Conservation (phyloP, 208 protist species). For the Acanthamoeba sp. region DNA sequence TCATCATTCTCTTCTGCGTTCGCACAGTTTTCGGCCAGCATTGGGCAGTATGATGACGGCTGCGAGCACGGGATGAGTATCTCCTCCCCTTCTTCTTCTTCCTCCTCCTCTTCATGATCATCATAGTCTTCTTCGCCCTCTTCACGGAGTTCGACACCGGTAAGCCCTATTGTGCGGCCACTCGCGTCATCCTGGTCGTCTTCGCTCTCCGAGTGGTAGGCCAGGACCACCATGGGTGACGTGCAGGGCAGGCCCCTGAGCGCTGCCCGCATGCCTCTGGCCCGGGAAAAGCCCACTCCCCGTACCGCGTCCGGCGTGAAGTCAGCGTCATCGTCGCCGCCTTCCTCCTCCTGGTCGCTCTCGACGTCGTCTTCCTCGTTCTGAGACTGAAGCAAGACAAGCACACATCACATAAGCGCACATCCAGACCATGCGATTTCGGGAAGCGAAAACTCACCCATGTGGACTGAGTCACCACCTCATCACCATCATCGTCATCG, state of each 20-base stretch:
- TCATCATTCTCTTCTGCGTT: neutral
- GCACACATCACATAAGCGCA: neutral
- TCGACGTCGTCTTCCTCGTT: neutral
- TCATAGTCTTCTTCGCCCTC: neutral
- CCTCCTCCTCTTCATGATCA: neutral
- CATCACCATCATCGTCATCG: neutral
- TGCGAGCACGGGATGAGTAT: slow-evolving; percentile 26
- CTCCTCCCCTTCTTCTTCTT: slow-evolving; percentile 11
- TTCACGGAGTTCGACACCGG: no score
- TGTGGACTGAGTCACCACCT: neutral
- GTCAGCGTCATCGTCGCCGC: neutral
- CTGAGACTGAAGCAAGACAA: neutral
- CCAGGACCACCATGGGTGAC: neutral
- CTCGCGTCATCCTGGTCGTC: neutral
- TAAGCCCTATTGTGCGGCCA: neutral
- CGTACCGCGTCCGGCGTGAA: neutral
- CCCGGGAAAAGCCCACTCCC: neutral
- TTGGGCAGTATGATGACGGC: neutral
- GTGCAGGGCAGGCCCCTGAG: neutral
- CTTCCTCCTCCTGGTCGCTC: neutral
- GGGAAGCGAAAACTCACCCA: neutral
- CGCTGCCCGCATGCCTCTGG: neutral
- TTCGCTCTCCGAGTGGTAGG: neutral
- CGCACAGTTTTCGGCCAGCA: no score
- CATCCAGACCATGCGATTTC: neutral